Percentiles rank a stretch among this genome's conserved stretches.
These are phyloP conservation scores for Plasmodium falciparum DNA, from an alignment of 169 alveolate species.

Conservation along the genomic window DNA sequence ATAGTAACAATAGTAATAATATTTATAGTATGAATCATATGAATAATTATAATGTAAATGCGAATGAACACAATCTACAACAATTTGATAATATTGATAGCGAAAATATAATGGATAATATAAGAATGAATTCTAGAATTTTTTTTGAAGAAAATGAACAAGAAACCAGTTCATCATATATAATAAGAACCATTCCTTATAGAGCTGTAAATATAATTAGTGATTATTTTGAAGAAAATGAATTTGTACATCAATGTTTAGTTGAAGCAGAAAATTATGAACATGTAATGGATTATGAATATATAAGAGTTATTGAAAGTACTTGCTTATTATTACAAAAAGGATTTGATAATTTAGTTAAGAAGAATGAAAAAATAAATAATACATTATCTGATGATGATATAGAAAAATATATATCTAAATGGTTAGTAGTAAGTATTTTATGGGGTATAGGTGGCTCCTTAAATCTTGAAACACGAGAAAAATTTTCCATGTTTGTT, in stretches of 20 bases:
- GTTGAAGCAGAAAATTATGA: constrained; percentile 40
- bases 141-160: constrained; percentile 68
- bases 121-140: constrained; percentile 33
- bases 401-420: constrained; percentile 86
- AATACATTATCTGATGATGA: constrained; percentile 47
- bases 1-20: background rate
- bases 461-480: constrained; percentile 89
- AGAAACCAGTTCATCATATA: constrained; percentile 16
- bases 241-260: constrained; percentile 70
- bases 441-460: constrained; percentile 97
- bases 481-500: constrained; percentile 87
- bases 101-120: constrained; percentile 46
- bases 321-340: constrained; percentile 48
- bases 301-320: constrained; percentile 74
- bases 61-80: no score
- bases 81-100: no score
- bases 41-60: no score
- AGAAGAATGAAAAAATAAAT: constrained; percentile 50
- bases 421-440: constrained; percentile 89
- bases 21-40: no score
- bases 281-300: constrained; percentile 77
- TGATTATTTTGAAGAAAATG: constrained; percentile 76
- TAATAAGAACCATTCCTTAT: constrained; percentile 32
- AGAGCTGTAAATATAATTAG: constrained; percentile 59
- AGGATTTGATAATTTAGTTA: constrained; percentile 71